A percentile compares a stretch with the other conserved stretches of the same genome.
Evolutionary conservation across 2,329 filamentous ascomycete genomes (phyloP).

Genomic region (Penicillium brasilianum): DNA sequence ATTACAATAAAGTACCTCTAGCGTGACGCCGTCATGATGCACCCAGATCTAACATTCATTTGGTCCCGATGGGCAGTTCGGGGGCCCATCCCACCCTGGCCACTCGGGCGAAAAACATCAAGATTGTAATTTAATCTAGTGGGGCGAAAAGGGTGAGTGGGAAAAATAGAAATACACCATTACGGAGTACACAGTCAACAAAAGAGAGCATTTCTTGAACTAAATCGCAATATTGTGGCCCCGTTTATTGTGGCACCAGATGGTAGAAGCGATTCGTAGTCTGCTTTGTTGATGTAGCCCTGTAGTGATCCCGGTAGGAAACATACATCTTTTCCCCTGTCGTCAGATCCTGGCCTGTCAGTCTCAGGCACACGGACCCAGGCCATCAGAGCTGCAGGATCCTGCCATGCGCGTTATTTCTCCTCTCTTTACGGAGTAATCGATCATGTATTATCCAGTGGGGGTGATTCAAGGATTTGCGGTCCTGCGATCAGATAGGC

Average conservation of each 20-base stretch:
- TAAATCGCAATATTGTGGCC: not conserved
- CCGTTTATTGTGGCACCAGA: constrained; percentile 3
- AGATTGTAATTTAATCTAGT: constrained; percentile 15
- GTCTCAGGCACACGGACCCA: constrained; percentile 13
- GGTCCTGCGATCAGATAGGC: not conserved
- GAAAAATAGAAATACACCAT: not conserved
- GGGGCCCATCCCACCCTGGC: constrained; percentile 17
- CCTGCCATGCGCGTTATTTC: not conserved
- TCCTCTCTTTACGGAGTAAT: not conserved
- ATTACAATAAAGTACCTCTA: constrained; percentile 1
- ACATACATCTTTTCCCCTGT: constrained; percentile 13
- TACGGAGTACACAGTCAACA: not conserved
- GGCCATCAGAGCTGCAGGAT: not conserved
- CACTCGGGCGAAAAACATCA: constrained; percentile 3
- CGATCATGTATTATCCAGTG: not conserved
- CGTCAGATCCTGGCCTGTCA: constrained; percentile 17
- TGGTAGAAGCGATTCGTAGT: constrained; percentile 9
- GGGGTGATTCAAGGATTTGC: not conserved
- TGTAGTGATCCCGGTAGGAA: constrained; percentile 12
- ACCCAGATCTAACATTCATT: constrained; percentile 27
- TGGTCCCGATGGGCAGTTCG: constrained; percentile 32
- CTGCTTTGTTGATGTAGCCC: not conserved
- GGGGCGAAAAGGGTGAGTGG: not conserved
- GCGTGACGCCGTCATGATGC: constrained; percentile 11
- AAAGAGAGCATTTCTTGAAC: not conserved